Evolutionary conservation across 2,329 filamentous ascomycete genomes (phyloP), one percentile per base, ranked within the genome.

Genomic region (Penicillium griseofulvum): DNA sequence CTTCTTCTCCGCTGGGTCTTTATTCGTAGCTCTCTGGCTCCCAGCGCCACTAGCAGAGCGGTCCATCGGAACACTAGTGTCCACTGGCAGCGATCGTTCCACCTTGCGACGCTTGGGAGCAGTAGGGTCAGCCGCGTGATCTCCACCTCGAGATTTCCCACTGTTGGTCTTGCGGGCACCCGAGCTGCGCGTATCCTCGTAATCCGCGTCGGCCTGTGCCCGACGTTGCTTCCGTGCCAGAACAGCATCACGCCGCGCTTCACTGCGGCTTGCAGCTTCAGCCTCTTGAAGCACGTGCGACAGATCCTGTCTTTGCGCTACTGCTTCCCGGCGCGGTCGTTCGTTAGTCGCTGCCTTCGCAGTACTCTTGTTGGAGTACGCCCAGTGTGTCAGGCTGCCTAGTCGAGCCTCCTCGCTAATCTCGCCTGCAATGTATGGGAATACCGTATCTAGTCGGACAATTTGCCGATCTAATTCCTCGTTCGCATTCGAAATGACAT

Each of bases 321-420:
- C 89, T 22, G 88, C 89, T 68, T 96, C 91, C 60, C 90, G 85
- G 57, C 91, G 83, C 45, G 88, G 87, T 26, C 88, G 82, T 70
- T 95, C 90, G 31, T 86, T 85, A 42, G 83, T 78, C 52, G 77
- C 68, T 12, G 74, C 74, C 65, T 85, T 86, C 61, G 82, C 81
- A 52, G 79, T 73, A 52, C 85, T 82, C 61, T 93, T 88, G 68
- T 90, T 91, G 19, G 90, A 89, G 71, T 97, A 97, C 46, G 93
- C 94, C 94, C 94, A 99, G 73, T 99, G 94, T 49, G 86, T 90
- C 56, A 86, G 83, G 75, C 91, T 97, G 49, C 95, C 94, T 77
- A 91, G 87, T 74, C 95, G 90, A 52, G 94, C 91, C 74, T 97
- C 91, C 58, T 97, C 91, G 74, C 90, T 96, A 68, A 99, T 90